Conservation (phyloP, 1,139 yeast species). For the Saccharomyces hybrid region DNA sequence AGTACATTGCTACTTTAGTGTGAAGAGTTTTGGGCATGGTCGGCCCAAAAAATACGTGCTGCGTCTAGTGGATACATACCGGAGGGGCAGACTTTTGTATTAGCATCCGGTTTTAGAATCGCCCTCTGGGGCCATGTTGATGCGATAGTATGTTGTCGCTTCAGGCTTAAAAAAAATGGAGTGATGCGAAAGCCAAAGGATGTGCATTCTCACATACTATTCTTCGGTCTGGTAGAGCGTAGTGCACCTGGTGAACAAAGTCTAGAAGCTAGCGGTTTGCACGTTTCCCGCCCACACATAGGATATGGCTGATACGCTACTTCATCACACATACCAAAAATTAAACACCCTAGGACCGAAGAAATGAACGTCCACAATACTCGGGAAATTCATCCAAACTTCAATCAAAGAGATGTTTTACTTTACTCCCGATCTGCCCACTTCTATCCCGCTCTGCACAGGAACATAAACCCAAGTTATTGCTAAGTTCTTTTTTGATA, state of each 20-base stretch:
- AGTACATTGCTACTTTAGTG: not conserved
- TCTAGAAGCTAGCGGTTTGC: not conserved
- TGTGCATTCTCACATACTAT: not conserved
- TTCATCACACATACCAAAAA: not conserved
- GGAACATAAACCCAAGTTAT: not conserved
- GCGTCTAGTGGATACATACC: not conserved
- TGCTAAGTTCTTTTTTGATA: not conserved
- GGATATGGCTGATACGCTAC: not conserved
- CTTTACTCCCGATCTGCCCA: not conserved
- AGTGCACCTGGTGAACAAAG: not conserved
- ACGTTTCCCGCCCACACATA: not conserved
- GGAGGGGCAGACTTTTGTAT: not conserved
- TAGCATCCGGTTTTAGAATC: not conserved
- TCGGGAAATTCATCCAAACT: not conserved
- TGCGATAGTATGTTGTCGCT: not conserved
- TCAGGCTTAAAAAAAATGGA: not conserved
- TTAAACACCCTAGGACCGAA: not conserved
- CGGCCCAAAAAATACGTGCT: not conserved
- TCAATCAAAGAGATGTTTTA: not conserved
- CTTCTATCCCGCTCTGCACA: not conserved
- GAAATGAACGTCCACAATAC: not conserved
- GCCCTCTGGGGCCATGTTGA: not conserved
- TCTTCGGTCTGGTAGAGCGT: not conserved
- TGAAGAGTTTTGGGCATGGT: not conserved
- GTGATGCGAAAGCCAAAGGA: not conserved